Evolutionary conservation across 1,284 basidiomycete species (phyloP).

Genomic region (Rhodotorula sp.): DNA sequence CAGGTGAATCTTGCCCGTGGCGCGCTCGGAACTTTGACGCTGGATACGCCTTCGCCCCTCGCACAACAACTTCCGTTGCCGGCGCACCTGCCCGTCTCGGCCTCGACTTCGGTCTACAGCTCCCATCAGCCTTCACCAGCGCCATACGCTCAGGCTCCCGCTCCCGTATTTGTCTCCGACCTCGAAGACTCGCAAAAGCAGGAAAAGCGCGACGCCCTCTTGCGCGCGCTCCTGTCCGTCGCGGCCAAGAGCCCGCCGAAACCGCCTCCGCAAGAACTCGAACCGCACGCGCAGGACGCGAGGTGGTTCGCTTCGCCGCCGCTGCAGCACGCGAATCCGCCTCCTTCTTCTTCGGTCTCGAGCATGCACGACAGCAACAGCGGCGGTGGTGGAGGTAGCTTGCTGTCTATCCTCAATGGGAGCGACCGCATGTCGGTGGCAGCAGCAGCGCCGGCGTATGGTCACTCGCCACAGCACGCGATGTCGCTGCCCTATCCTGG

Average conservation of each 20-base stretch:
- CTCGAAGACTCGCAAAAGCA: conserved; percentile 22
- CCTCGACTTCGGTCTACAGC: background rate
- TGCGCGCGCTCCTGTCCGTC: conserved; percentile 32
- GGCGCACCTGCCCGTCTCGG: background rate
- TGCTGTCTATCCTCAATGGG: conserved; percentile 21
- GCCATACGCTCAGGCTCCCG: conserved; percentile 4
- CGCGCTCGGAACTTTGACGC: conserved; percentile 14
- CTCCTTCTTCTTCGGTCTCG: background rate
- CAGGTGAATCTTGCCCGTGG: conserved; percentile 1
- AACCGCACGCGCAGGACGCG: background rate
- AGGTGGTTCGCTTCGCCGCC: background rate
- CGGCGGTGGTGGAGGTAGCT: conserved; percentile 6
- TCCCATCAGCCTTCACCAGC: background rate
- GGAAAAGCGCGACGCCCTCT: conserved; percentile 35
- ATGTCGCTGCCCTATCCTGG: no score
- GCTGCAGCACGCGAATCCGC: background rate
- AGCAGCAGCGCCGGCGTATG: background rate
- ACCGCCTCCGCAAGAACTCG: background rate
- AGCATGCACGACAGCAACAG: background rate
- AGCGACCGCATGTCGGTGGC: background rate
- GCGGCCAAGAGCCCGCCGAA: conserved; percentile 8
- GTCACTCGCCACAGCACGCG: no score
- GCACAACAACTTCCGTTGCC: conserved; percentile 1
- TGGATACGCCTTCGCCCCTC: conserved; percentile 7
- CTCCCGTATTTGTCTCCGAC: background rate